Base-by-base conservation (phyloP, 768 basidiomycete species). In the Naematelia aurantialba region DNA sequence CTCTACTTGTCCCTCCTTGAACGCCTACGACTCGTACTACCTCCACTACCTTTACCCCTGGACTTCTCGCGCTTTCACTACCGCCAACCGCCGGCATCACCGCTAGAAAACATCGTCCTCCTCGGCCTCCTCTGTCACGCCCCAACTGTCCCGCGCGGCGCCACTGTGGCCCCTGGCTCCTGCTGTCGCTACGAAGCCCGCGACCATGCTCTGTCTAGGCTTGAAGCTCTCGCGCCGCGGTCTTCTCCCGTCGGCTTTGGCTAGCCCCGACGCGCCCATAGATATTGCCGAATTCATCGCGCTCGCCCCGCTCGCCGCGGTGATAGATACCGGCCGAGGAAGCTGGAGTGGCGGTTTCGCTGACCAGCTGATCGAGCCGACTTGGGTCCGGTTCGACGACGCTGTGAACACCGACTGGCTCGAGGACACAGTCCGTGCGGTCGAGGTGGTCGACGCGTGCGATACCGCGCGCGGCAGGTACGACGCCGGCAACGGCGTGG, bases 181-280 rank as follows among this genome's bases (percentile, higher is more conserved):
- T 54, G 47, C 55, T 52, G 30, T 26, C 60, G 8, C 30, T 52
- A 52, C 24, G 26, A 52, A 47, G 25, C 49, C 52, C 5, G 11
- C 34, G 26, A 39, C 51, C 45, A 65, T 31, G 45, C 63, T 65
- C 42, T 48, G 50, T 26, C 63, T 58, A 30, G 63, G 63, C 31
- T 52, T 65, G 31, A 65, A 65, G 45, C 63, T 65, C 52, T 65
- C 27, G 34, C 63, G 27, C 17, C 59, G 27, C 27, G 50, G 39
- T 51, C 52, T 56, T 4, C 51, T 21, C 26, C 59, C 62, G 27
- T 56, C 52, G 13, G 58, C 62, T 46, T 59, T 63, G 17, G 48
- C 62, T 10, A 63, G 19, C 29, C 34, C 24, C 42, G 22, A n/a
- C n/a, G n/a, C n/a, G n/a, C n/a, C n/a, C n/a, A n/a, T n/a, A n/a